A percentile compares a stretch with the other conserved stretches of the same genome.
These are phyloP conservation scores for Candida sp. DNA, from an alignment of 1,139 yeast species.

Conservation along the genomic window DNA sequence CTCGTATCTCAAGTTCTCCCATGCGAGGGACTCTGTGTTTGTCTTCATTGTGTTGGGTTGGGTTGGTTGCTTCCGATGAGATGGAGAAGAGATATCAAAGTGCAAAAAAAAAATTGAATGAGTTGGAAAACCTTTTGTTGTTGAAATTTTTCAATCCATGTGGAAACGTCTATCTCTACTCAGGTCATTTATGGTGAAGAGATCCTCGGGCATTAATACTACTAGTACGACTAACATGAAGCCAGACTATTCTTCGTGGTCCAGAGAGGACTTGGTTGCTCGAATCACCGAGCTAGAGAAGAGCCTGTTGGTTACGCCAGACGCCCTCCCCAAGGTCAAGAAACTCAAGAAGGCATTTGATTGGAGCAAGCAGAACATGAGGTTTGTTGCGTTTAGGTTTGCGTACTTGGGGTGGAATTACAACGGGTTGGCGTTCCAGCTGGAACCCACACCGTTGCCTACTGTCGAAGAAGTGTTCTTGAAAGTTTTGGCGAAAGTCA, in stretches of 20 bases:
- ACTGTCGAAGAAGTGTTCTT: conserved; percentile 85
- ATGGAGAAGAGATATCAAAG: conserved; percentile 3
- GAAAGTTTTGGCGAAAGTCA: conserved; percentile 70
- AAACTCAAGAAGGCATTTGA: conserved; percentile 59
- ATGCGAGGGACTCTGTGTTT: conserved; percentile 38
- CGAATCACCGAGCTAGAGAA: conserved; percentile 53
- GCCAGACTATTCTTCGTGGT: conserved; percentile 50
- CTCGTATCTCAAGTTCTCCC: conserved; percentile 39
- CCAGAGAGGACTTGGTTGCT: conserved; percentile 53
- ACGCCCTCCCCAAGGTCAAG: conserved; percentile 10
- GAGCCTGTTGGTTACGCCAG: background rate
- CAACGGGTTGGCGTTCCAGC: conserved; percentile 87
- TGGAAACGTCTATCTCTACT: conserved; percentile 3
- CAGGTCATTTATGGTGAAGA: conserved; percentile 27
- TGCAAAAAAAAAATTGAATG: conserved; percentile 5
- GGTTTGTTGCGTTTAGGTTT: conserved; percentile 81
- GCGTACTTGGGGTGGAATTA: conserved; percentile 95
- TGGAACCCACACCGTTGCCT: conserved; percentile 75
- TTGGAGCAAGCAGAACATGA: conserved; percentile 64
- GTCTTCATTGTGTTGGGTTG: conserved; percentile 24
- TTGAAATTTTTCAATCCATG: conserved; percentile 1
- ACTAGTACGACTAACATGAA: conserved; percentile 1
- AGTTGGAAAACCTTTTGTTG: background rate
- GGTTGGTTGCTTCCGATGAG: conserved; percentile 8
- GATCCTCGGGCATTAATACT: conserved; percentile 19